phyloP scores from a whole-genome alignment of 1,284 basidiomycete genomes.

The Trichosporon sp. region DNA sequence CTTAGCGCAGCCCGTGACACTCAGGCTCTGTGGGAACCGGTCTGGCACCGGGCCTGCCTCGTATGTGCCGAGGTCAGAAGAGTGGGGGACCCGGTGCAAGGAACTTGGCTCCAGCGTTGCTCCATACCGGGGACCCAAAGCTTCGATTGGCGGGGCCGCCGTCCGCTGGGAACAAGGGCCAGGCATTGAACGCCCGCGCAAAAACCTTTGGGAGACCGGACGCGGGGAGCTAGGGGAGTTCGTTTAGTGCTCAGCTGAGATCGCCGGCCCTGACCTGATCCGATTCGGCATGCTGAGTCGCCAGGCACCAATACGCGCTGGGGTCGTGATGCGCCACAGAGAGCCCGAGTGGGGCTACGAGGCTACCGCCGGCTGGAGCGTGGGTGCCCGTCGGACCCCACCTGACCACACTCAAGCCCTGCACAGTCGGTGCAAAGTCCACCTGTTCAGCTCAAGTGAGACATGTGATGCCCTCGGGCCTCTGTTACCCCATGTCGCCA shows the following conservation, averaged over 20 bases:
- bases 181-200: not conserved
- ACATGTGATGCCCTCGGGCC: constrained; percentile 6
- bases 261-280: constrained; percentile 6
- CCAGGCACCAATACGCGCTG: constrained; percentile 2
- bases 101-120: not conserved
- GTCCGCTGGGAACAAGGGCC: not conserved
- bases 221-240: not conserved
- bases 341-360: not conserved
- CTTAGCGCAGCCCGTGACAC: not conserved
- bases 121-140: constrained; percentile 2
- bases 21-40: not conserved
- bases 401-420: not conserved
- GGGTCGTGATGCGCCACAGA: not conserved
- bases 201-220: not conserved
- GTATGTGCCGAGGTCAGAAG: not conserved
- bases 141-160: constrained; percentile 4
- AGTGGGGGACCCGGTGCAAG: not conserved
- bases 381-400: constrained; percentile 6
- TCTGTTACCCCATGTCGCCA: not conserved
- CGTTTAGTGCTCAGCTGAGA: constrained; percentile 9
- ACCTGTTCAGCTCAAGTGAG: constrained; percentile 8
- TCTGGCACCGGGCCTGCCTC: not conserved
- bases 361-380: not conserved
- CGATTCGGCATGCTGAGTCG: not conserved
- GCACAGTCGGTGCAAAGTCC: not conserved